Percentiles rank a stretch among this genome's conserved stretches.
Evolutionary conservation across 2,329 filamentous ascomycete species (phyloP).

Genomic region (Fusarium begoniae): DNA sequence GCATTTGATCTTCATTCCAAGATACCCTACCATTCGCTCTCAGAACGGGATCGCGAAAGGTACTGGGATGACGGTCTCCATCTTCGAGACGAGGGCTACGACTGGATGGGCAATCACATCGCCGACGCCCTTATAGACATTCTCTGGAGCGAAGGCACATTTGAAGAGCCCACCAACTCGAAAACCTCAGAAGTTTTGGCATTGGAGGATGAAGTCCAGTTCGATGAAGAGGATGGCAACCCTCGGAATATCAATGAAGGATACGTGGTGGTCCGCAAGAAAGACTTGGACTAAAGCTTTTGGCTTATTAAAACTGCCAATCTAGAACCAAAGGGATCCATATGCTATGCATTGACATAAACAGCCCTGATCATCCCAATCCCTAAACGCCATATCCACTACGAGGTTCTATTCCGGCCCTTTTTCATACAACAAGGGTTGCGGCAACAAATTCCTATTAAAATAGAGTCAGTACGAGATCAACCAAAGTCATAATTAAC

Average conservation of each 20-base stretch:
- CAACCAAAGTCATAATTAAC: neutral
- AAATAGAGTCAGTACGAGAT: slow-evolving; percentile 11
- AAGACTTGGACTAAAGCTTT: slow-evolving; percentile 57
- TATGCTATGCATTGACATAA: slow-evolving; percentile 33
- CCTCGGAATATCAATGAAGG: slow-evolving; percentile 59
- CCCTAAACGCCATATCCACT: slow-evolving; percentile 37
- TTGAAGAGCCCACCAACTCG: slow-evolving; percentile 16
- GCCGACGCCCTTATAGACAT: slow-evolving; percentile 62
- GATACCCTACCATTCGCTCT: slow-evolving; percentile 63
- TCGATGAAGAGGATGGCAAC: slow-evolving; percentile 62
- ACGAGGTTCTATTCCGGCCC: slow-evolving; percentile 25
- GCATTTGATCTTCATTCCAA: slow-evolving; percentile 64
- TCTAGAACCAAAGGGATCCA: slow-evolving; percentile 28
- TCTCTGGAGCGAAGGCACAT: slow-evolving; percentile 47
- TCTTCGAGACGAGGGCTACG: slow-evolving; percentile 66
- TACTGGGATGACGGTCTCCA: slow-evolving; percentile 72
- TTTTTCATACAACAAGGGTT: slow-evolving; percentile 55
- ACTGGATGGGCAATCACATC: slow-evolving; percentile 68
- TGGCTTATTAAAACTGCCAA: slow-evolving; percentile 17
- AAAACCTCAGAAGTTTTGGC: neutral
- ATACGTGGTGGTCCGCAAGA: slow-evolving; percentile 63
- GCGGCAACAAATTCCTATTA: slow-evolving; percentile 64
- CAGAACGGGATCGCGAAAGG: slow-evolving; percentile 53
- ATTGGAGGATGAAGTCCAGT: slow-evolving; percentile 39
- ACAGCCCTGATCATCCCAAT: slow-evolving; percentile 25